Conservation (phyloP, 2,329 filamentous ascomycete genomes). For the Colletotrichum scovillei region DNA sequence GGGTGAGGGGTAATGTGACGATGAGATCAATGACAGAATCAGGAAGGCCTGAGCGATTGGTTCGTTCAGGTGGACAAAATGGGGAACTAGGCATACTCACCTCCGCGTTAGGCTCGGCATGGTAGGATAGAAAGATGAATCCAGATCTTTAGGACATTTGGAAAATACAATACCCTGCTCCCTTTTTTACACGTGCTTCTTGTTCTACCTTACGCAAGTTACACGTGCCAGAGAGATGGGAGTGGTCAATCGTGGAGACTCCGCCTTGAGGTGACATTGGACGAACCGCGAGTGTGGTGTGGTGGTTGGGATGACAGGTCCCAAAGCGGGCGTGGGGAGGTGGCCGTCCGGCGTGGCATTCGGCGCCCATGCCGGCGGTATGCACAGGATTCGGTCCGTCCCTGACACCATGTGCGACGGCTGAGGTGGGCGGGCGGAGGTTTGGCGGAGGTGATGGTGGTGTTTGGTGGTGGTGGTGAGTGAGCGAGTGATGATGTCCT, state of each 20-base stretch:
- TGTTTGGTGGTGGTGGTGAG: not conserved
- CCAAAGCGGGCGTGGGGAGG: conserved; percentile 7
- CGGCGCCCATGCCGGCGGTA: conserved; percentile 23
- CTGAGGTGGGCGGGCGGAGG: not conserved
- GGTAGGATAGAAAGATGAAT: not conserved
- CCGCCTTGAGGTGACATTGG: conserved; percentile 9
- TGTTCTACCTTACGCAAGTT: not conserved
- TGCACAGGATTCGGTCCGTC: conserved; percentile 27
- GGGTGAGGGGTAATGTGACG: conserved; percentile 8
- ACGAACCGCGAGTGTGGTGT: conserved; percentile 20
- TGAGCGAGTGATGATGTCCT: not conserved
- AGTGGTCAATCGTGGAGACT: not conserved
- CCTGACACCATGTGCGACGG: conserved; percentile 17
- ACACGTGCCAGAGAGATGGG: not conserved
- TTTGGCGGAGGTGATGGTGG: not conserved
- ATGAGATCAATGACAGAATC: conserved; percentile 19
- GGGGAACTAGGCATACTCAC: not conserved
- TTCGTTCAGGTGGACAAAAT: not conserved
- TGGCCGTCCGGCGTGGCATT: conserved; percentile 15
- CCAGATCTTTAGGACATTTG: not conserved
- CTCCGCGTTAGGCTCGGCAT: conserved; percentile 12
- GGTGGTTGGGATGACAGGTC: conserved; percentile 8
- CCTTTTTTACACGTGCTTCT: conserved; percentile 10
- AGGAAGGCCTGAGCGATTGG: conserved; percentile 1
- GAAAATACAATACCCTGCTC: conserved; percentile 30